A percentile compares a stretch with the other conserved stretches of the same genome.
Conservation (phyloP, 768 basidiomycete genomes). For the Cantharellus cinnabarinus region DNA sequence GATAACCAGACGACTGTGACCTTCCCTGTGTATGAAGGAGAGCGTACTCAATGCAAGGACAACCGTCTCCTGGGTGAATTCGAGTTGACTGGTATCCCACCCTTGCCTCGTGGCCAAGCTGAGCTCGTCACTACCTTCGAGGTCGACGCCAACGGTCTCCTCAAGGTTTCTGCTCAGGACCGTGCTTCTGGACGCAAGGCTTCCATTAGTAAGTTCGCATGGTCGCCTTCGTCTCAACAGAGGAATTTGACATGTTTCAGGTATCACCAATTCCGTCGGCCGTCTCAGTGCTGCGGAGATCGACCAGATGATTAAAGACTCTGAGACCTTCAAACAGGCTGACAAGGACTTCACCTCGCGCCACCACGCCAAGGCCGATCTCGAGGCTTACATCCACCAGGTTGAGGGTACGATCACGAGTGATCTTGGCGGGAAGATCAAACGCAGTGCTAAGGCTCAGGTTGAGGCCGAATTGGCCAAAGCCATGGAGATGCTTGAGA, state of each 20-base stretch:
- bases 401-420: slow-evolving; percentile 92
- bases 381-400: slow-evolving; percentile 94
- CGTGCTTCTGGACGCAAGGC: slow-evolving; percentile 98
- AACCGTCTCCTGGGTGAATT: slow-evolving; percentile 98
- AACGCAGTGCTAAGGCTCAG: slow-evolving; percentile 84
- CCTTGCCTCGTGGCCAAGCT: slow-evolving; percentile 98
- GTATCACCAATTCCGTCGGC: slow-evolving; percentile 97
- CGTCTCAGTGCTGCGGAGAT: slow-evolving; percentile 95
- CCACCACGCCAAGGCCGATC: slow-evolving; percentile 95
- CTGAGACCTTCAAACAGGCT: slow-evolving; percentile 89
- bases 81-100: slow-evolving; percentile 96
- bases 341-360: slow-evolving; percentile 97
- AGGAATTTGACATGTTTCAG: slow-evolving; percentile 19
- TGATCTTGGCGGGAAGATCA: slow-evolving; percentile 96
- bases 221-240: neutral
- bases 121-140: slow-evolving; percentile 99
- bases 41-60: slow-evolving; percentile 98
- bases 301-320: slow-evolving; percentile 99
- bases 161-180: slow-evolving; percentile 97
- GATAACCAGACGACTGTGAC: slow-evolving; percentile 99
- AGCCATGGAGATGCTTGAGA: slow-evolving; percentile 95
- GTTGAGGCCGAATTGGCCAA: slow-evolving; percentile 96
- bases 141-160: slow-evolving; percentile 96
- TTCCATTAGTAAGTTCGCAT: slow-evolving; percentile 57
- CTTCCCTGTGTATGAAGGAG: slow-evolving; percentile 99